These are phyloP conservation scores for Plectosphaerella sp. DNA, from an alignment of 2,329 filamentous ascomycete genomes.

Conservation along the genomic window DNA sequence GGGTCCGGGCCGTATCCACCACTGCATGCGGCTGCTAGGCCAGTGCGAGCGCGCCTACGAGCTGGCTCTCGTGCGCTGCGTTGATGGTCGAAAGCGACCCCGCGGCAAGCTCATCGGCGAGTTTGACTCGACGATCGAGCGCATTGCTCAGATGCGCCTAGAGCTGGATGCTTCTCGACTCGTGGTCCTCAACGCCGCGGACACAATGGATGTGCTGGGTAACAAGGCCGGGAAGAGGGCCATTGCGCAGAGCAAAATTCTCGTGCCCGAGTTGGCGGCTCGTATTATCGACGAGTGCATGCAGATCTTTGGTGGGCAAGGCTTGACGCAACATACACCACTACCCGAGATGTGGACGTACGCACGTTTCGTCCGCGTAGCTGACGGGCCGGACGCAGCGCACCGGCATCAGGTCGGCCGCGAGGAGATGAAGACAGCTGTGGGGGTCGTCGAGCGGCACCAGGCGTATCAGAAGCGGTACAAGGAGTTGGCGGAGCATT, in stretches of 20 bases:
- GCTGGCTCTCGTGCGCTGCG: constrained; percentile 90
- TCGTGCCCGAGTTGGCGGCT: constrained; percentile 76
- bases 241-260: constrained; percentile 94
- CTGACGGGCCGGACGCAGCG: constrained; percentile 95
- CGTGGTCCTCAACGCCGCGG: constrained; percentile 87
- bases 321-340: constrained; percentile 94
- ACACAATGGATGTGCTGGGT: constrained; percentile 85
- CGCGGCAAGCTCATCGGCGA: constrained; percentile 83
- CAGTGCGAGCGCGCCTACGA: constrained; percentile 83
- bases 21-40: constrained; percentile 95
- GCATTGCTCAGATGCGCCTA: constrained; percentile 85
- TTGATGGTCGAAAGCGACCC: constrained; percentile 83
- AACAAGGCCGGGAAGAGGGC: constrained; percentile 87
- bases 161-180: constrained; percentile 91
- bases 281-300: constrained; percentile 93
- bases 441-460: constrained; percentile 56
- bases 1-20: constrained; percentile 93
- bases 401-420: constrained; percentile 76
- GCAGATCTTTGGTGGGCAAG: constrained; percentile 86
- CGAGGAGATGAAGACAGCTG: constrained; percentile 71
- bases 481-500: constrained; percentile 59
- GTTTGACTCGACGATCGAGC: constrained; percentile 92
- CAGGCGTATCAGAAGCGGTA: constrained; percentile 59
- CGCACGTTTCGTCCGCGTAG: constrained; percentile 77
- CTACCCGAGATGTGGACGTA: constrained; percentile 80